Evolutionary conservation across 139 green algal genomes (phyloP).

Genomic region (Coelastrella sp.): DNA sequence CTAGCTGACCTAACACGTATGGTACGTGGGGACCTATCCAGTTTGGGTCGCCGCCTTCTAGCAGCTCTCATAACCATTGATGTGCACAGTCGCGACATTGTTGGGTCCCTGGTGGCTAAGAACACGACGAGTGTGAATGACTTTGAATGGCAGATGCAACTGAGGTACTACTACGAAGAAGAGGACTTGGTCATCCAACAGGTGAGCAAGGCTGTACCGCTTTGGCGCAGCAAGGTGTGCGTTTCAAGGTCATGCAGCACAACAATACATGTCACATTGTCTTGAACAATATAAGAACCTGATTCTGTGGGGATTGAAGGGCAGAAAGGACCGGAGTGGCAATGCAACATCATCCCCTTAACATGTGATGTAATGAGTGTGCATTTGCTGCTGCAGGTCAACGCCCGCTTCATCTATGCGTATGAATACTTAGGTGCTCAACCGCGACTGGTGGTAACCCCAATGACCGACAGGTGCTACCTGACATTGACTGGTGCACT

Average conservation of each 20-base stretch:
- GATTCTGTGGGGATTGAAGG: no score
- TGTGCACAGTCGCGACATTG: constrained; percentile 86
- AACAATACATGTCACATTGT: no score
- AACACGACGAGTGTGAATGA: constrained; percentile 64
- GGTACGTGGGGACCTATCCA: constrained; percentile 71
- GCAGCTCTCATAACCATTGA: constrained; percentile 90
- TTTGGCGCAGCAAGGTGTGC: no score
- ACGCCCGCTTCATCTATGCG: constrained; percentile 80
- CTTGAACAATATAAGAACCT: no score
- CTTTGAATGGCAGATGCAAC: constrained; percentile 93
- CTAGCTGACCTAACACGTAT: constrained; percentile 76
- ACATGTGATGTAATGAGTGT: no score
- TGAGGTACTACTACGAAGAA: constrained; percentile 81
- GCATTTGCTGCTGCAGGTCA: constrained; percentile 69
- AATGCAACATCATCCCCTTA: no score
- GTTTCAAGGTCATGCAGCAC: no score
- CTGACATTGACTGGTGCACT: constrained; percentile 89
- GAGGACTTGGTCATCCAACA: constrained; percentile 74
- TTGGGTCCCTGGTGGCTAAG: constrained; percentile 70
- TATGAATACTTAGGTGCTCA: constrained; percentile 94
- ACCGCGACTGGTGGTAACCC: constrained; percentile 86
- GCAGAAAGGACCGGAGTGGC: no score
- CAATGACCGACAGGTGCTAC: constrained; percentile 93
- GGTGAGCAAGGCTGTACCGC: no score
- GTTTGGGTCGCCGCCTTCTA: constrained; percentile 72